Percentiles rank a stretch among this genome's conserved stretches.
Conservation (phyloP, 2,329 filamentous ascomycete genomes). For the Ceratocystis huliohia region DNA sequence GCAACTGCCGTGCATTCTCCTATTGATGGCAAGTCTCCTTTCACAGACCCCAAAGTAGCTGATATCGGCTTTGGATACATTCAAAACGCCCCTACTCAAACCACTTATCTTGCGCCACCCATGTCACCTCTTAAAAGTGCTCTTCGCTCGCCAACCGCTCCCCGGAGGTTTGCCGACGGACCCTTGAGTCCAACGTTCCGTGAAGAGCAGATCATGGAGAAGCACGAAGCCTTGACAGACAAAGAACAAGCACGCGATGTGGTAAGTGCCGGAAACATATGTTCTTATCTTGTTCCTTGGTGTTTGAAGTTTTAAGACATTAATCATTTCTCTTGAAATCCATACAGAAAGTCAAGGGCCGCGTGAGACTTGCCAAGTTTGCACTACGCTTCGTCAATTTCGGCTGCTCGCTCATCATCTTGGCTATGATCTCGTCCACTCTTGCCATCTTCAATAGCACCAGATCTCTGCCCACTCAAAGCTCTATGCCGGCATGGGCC, state of each 20-base stretch:
- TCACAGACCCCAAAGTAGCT: conserved; percentile 53
- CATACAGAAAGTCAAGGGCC: conserved; percentile 73
- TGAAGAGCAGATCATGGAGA: conserved; percentile 78
- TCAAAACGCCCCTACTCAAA: conserved; percentile 42
- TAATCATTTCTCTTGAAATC: background rate
- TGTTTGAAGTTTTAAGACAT: background rate
- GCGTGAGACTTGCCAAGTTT: conserved; percentile 86
- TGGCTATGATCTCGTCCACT: conserved; percentile 78
- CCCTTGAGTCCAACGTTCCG: conserved; percentile 82
- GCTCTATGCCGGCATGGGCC: conserved; percentile 76
- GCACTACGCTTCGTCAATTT: conserved; percentile 93
- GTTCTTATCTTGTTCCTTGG: background rate
- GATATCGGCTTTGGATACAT: conserved; percentile 94
- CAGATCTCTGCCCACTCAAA: conserved; percentile 57
- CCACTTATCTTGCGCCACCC: conserved; percentile 41
- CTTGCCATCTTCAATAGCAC: conserved; percentile 90
- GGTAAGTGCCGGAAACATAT: conserved; percentile 42
- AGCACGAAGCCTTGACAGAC: conserved; percentile 67
- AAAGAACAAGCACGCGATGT: conserved; percentile 78
- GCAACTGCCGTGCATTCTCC: conserved; percentile 69
- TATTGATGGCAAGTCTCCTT: conserved; percentile 48
- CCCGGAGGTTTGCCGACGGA: conserved; percentile 51
- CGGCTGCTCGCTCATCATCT: conserved; percentile 87
- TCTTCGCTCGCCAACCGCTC: conserved; percentile 75
- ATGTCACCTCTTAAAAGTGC: conserved; percentile 79